Base-by-base conservation (phyloP, 2,329 filamentous ascomycete species). In the Cryphonectria nitschkei region DNA sequence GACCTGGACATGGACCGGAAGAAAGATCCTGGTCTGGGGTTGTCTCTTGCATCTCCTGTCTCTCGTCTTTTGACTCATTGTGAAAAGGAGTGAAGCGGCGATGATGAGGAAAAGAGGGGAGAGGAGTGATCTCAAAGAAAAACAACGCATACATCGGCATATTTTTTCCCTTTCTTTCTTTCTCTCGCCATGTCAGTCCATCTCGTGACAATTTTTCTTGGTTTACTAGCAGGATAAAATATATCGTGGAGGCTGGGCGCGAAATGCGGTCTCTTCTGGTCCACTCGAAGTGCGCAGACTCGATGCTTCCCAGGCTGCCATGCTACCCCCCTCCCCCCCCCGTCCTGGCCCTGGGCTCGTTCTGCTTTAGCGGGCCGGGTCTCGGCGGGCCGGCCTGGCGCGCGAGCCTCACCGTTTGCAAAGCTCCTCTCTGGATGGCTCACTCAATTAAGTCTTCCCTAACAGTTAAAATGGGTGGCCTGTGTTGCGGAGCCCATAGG, bases 381-480 rank as follows among this genome's bases (percentile, higher is more conserved):
- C 41, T 64, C 22, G 61, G 52, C 68, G 70, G 56, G 62, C 70
- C 63, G 67, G 62, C 64, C 68, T 61, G 62, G 67, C 67, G 70
- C 62, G 67, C 69, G 70, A 64, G 61, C 68, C 68, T 37, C 68
- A 66, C 64, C 68, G 19, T 67, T 39, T 68, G 43, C 11, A 34
- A 50, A 60, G 64, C 32, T 29, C 41, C 56, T 9, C n/a, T 43
- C 64, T 56, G 58, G 46, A 32, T 58, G 54, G 52, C 54, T 58
- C 54, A 32, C 54, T 11, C 22, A 9, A 39, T 11, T 9, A 50
- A n/a, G 7, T 29, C 14, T 34, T 32, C 29, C 29, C 19, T 50
- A 8, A 19, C 26, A 34, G 54, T n/a, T 9, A 32, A 58, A 29
- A 58, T 29, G 54, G 54, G 54, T 58, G 54, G 54, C 54, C 54